These are phyloP conservation scores for Tricharina praecox DNA, from an alignment of 495 filamentous ascomycete species.

Conservation along the genomic window DNA sequence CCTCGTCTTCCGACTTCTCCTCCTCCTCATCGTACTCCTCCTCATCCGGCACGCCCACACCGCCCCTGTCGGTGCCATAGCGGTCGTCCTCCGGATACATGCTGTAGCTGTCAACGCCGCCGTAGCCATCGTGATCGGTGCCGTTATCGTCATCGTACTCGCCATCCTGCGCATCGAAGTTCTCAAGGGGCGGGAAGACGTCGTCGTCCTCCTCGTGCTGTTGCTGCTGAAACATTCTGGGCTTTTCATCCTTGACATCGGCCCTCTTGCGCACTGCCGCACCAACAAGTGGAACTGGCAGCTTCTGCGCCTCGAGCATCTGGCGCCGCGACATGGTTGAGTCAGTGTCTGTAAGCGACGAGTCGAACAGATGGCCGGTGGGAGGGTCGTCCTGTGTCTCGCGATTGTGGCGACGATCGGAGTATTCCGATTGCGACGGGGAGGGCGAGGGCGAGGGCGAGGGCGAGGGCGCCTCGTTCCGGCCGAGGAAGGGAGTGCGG, in stretches of 20 bases:
- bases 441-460: too few species aligned
- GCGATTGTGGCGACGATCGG: background rate
- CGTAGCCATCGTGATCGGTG: background rate
- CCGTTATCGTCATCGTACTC: background rate
- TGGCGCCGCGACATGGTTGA: too few species aligned
- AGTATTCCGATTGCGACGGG: too few species aligned
- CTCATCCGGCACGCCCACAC: background rate
- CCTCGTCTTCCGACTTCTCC: constrained; percentile 1
- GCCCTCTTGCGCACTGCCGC: background rate
- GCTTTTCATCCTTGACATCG: background rate
- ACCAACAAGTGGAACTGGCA: background rate
- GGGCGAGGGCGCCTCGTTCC: too few species aligned
- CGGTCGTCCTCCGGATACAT: background rate
- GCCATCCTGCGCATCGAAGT: background rate
- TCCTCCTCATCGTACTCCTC: background rate
- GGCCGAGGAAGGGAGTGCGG: too few species aligned
- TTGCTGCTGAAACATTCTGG: background rate
- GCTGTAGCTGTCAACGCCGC: background rate
- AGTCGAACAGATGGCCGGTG: constrained; percentile 3
- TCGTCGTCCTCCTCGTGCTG: constrained; percentile 1
- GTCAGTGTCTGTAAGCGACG: background rate
- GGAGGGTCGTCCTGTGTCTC: background rate
- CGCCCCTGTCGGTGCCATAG: too few species aligned
- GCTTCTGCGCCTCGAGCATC: too few species aligned
- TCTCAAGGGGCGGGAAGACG: too few species aligned